Evolutionary conservation across 805 yeast species (phyloP), one percentile per base, ranked within the genome.

Genomic region (Yamadazyma ubonensis): DNA sequence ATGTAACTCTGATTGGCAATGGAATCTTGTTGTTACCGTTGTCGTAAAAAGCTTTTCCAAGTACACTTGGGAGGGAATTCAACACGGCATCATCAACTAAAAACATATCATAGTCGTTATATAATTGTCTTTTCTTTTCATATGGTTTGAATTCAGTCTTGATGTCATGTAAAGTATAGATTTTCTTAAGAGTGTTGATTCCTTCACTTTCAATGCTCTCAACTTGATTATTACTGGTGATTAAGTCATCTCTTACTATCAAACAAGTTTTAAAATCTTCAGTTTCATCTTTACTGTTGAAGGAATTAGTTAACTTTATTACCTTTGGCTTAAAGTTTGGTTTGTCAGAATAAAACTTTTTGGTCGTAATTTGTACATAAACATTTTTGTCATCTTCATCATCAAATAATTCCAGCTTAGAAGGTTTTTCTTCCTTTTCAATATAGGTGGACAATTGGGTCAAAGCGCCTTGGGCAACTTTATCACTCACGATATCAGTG

Each of bases 101-200:
- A 61, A 93, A 86, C 45, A 88, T 49, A 53, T 89, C 95, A 57
- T 77, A 86, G 43, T 78, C 80, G 11, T 71, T 59, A 30, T 74
- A 63, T 44, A 93, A 77, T 46, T 80, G 82, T 59, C 97, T 81
- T 61, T 89, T 81, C 44, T 89, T 82, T 63, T 93, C 97, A 54
- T 69, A 93, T n/a, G 86, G 78, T 66, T 88, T 88, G 73, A 80
- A 91, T 45, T 83, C 84, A 23, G 89, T 86, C 61, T 87, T 87
- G 48, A 93, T 71, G 50, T 88, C 84, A 33, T 78, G 71, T 40
- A 83, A 82, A 5, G 93, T 75, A 23, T 89, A 71, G 39, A 90
- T 80, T 52, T 75, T 73, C 16, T 61, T 42, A 31, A 78, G 61
- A 28, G 75, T 61, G 16, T 76, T 73, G 22, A 77, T 65, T 15